Evolutionary conservation across 2,329 filamentous ascomycete species (phyloP), one percentile per base, ranked within the genome.

Genomic region (Fusarium bactridioides): DNA sequence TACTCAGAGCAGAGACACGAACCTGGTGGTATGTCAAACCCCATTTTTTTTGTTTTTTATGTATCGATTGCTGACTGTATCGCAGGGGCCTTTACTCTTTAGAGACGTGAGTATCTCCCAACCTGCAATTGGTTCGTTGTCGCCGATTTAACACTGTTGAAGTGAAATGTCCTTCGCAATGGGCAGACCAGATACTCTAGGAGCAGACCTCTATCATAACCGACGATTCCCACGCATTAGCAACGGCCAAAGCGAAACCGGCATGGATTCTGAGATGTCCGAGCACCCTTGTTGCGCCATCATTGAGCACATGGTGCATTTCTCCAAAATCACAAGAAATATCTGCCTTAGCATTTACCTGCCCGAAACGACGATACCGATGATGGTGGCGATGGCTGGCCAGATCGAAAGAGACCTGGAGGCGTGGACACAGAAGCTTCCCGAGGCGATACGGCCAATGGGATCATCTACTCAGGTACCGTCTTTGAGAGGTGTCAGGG

Each of bases 111-210:
- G 51, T 54, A 19, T 38, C 4, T 15, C 19, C 4, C 7, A 4
- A 12, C 4, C 11, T 29, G 1, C 15, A 7, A 5, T 12, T 18
- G 3, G 0, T 40, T 3, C 3, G 12, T 11, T 53, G 50, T 38
- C 19, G 1, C 15, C 19, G 0, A 10, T 29, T 19, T 54, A 2
- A 54, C 4, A 16, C 5, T 13, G 3, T 4, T 5, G 4, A n/a
- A 54, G 51, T 13, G 51, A 54, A 5, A 54, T 55, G 35, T 55
- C 51, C 15, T 55, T 55, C 16, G 51, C 51, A 10, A 55, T 55
- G 51, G 51, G 51, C 0, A 29, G 51, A 15, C 51, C 51, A 10
- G 51, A 55, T n/a, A 55, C 51, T 31, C 7, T 55, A 19, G 51
- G 51, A 31, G 35, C 51, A 4, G 51, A 55, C 3, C 21, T 55